Evolutionary conservation across 257 asterid genomes (phyloP).

Genomic region (Primulina eburnea): DNA sequence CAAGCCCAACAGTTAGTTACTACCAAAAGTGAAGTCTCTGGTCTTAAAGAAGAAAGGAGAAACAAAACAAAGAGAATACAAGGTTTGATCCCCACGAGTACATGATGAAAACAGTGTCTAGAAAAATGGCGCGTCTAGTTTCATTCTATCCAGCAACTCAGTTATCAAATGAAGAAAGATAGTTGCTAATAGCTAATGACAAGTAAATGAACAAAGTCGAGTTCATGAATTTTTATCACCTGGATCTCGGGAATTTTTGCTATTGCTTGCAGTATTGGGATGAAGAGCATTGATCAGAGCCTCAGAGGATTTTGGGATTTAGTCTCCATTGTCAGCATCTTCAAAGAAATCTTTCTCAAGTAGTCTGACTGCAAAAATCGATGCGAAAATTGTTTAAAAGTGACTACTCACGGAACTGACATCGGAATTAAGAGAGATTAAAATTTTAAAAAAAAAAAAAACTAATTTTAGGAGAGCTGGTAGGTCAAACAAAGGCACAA

Average conservation of each 20-base stretch:
- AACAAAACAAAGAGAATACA: conserved; percentile 3
- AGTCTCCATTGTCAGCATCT: conserved; percentile 82
- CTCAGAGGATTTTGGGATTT: conserved; percentile 63
- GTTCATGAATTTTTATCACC: conserved; percentile 40
- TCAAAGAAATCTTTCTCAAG: conserved; percentile 75
- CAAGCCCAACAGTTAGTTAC: conserved; percentile 9
- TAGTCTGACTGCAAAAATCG: conserved; percentile 66
- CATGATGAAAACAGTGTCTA: conserved; percentile 3
- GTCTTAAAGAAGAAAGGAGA: background rate
- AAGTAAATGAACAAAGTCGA: background rate
- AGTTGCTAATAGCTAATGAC: background rate
- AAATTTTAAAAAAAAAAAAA: background rate
- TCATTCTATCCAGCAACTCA: background rate
- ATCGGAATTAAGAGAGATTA: background rate
- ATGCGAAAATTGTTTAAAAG: conserved; percentile 5
- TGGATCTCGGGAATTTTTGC: conserved; percentile 56
- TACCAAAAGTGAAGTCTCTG: conserved; percentile 8
- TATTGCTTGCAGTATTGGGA: conserved; percentile 48
- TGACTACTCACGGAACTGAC: background rate
- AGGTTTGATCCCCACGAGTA: background rate
- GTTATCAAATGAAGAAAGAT: background rate
- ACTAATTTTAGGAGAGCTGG: conserved; percentile 10
- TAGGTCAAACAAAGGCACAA: conserved; percentile 3
- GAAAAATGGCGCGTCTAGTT: conserved; percentile 11
- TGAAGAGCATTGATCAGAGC: conserved; percentile 49